phyloP scores from a whole-genome alignment of 257 asterid genomes.

The Solanum pimpinellifolium region DNA sequence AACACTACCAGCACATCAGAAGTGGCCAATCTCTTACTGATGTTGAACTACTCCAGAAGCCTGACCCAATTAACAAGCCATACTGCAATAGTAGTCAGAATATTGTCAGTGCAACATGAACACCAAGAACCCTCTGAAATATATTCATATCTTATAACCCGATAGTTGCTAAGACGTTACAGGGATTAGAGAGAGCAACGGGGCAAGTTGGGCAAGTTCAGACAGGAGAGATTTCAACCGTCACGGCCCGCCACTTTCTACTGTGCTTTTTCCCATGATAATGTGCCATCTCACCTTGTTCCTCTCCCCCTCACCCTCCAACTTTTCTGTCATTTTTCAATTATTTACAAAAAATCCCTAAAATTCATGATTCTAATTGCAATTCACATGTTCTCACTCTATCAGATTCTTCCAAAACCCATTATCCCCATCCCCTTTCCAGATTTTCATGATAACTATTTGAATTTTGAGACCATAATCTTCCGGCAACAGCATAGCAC shows the following conservation, averaged over 20 bases:
- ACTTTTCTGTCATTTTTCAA: not conserved
- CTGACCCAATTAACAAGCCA: constrained; percentile 82
- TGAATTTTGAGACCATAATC: not conserved
- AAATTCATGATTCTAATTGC: not conserved
- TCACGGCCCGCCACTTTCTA: not conserved
- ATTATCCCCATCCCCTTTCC: not conserved
- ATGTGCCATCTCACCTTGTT: not conserved
- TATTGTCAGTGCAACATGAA: not conserved
- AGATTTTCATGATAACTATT: not conserved
- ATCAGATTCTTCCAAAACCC: not conserved
- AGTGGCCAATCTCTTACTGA: constrained; percentile 95
- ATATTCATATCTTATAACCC: not conserved
- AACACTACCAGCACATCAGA: constrained; percentile 81
- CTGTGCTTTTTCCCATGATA: not conserved
- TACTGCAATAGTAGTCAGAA: constrained; percentile 46
- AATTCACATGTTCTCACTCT: not conserved
- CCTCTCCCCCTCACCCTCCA: not conserved
- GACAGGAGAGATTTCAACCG: not conserved
- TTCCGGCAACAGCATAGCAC: not conserved
- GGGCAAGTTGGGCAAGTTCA: not conserved
- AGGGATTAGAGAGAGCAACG: not conserved
- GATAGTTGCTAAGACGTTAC: not conserved
- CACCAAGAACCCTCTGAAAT: not conserved
- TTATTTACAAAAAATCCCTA: not conserved
- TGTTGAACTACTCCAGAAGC: constrained; percentile 86